Conservation (phyloP, 768 basidiomycete species). For the Podaxis sp. region DNA sequence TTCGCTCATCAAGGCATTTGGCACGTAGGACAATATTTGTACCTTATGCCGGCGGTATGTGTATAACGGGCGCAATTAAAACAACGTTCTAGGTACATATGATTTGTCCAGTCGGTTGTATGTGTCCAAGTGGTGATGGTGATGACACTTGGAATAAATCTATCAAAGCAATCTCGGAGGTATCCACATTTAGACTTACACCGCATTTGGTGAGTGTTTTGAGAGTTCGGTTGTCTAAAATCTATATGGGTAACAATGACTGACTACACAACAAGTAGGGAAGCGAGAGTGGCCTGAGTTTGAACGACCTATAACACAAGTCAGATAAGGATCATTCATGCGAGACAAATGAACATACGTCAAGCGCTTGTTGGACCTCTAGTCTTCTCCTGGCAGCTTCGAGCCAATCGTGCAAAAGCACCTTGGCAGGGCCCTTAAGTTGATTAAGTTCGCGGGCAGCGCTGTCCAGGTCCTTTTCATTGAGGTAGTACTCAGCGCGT, state of each 20-base stretch:
- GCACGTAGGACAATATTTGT: no score
- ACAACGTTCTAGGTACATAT: no score
- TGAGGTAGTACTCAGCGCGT: conserved; percentile 84
- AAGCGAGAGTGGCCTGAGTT: conserved; percentile 80
- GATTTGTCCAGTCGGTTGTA: not conserved
- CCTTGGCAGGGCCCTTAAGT: conserved; percentile 76
- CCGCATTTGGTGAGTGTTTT: not conserved
- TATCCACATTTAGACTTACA: not conserved
- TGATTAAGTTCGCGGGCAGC: conserved; percentile 93
- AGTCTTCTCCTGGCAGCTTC: conserved; percentile 83
- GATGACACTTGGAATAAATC: not conserved
- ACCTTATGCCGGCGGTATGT: no score
- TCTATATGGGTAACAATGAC: conserved; percentile 14
- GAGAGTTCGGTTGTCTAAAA: conserved; percentile 1
- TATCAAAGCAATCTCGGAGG: not conserved
- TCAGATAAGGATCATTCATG: conserved; percentile 8
- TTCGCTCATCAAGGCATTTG: no score
- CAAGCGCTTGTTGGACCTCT: conserved; percentile 90
- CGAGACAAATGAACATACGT: conserved; percentile 44
- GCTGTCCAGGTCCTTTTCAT: conserved; percentile 88
- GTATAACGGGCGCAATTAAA: no score
- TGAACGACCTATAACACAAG: conserved; percentile 61
- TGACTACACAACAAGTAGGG: conserved; percentile 67
- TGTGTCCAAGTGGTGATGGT: not conserved
- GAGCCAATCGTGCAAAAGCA: conserved; percentile 83